Evolutionary conservation across 257 asterid species (phyloP).

Genomic region (Asclepias syriaca): DNA sequence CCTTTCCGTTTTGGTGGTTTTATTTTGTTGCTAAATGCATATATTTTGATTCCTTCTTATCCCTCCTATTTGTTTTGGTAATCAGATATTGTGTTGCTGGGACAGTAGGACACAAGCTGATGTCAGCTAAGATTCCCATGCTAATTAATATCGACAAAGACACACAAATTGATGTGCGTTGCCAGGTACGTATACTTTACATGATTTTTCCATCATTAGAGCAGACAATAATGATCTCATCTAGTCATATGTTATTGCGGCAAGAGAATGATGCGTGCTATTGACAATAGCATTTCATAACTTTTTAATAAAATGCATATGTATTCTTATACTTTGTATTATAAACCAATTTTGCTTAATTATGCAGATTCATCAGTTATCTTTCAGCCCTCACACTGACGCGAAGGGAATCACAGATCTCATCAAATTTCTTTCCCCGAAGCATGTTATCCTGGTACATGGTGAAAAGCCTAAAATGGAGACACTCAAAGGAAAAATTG

Average conservation of each 20-base stretch:
- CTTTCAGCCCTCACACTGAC: slow-evolving; percentile 90
- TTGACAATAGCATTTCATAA: neutral
- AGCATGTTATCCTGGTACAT: slow-evolving; percentile 78
- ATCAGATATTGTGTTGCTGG: slow-evolving; percentile 78
- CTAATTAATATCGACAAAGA: slow-evolving; percentile 50
- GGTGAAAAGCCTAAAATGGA: slow-evolving; percentile 86
- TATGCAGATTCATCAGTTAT: slow-evolving; percentile 40
- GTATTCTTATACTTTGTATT: neutral
- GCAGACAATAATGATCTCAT: neutral
- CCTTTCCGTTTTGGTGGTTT: neutral
- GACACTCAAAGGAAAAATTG: slow-evolving; percentile 43
- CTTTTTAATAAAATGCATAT: neutral
- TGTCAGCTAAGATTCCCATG: slow-evolving; percentile 70
- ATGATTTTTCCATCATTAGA: neutral
- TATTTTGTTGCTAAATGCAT: neutral
- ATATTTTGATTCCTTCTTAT: slow-evolving; percentile 12
- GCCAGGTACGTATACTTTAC: slow-evolving; percentile 53
- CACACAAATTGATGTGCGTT: slow-evolving; percentile 70
- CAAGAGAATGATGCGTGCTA: neutral
- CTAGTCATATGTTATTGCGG: neutral
- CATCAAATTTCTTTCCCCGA: slow-evolving; percentile 73
- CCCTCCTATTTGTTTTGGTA: slow-evolving; percentile 12
- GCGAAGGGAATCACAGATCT: slow-evolving; percentile 96
- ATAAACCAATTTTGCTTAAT: neutral
- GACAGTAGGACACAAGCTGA: slow-evolving; percentile 69